A percentile compares a stretch with the other conserved stretches of the same genome.
Conservation (phyloP, 495 filamentous ascomycete genomes). For the Clavariopsis aquatica region DNA sequence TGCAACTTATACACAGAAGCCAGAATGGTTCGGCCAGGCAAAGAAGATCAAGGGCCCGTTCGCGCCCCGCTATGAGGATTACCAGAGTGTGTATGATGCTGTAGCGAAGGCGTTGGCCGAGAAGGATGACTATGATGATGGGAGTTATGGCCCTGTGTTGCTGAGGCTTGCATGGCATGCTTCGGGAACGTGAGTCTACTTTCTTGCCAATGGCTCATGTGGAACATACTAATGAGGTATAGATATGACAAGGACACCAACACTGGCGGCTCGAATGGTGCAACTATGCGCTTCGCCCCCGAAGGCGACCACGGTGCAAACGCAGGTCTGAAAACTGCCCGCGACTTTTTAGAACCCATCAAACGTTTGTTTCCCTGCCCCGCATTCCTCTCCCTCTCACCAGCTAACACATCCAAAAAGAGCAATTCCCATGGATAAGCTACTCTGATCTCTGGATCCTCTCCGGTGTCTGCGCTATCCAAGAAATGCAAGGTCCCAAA, state of each 20-base stretch:
- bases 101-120: constrained; percentile 78
- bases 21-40: constrained; percentile 40
- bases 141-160: constrained; percentile 83
- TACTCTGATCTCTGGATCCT: constrained; percentile 98
- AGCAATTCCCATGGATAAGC: constrained; percentile 82
- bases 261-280: constrained; percentile 93
- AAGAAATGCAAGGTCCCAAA: constrained; percentile 89
- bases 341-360: constrained; percentile 89
- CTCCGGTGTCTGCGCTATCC: constrained; percentile 78
- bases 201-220: neutral
- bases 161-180: constrained; percentile 46
- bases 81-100: constrained; percentile 93
- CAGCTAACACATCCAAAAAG: constrained; percentile 41
- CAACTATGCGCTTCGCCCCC: constrained; percentile 95
- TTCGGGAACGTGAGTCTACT: constrained; percentile 40
- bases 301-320: constrained; percentile 94
- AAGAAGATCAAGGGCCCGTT: constrained; percentile 53
- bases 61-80: constrained; percentile 78
- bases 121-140: constrained; percentile 94
- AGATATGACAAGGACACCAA: constrained; percentile 80
- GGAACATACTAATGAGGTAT: constrained; percentile 32
- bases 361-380: constrained; percentile 53
- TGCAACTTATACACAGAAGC: constrained; percentile 67
- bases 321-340: constrained; percentile 81
- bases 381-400: neutral